Base-by-base conservation (phyloP, 2,329 filamentous ascomycete species). In the Daldinia eschscholtzii region DNA sequence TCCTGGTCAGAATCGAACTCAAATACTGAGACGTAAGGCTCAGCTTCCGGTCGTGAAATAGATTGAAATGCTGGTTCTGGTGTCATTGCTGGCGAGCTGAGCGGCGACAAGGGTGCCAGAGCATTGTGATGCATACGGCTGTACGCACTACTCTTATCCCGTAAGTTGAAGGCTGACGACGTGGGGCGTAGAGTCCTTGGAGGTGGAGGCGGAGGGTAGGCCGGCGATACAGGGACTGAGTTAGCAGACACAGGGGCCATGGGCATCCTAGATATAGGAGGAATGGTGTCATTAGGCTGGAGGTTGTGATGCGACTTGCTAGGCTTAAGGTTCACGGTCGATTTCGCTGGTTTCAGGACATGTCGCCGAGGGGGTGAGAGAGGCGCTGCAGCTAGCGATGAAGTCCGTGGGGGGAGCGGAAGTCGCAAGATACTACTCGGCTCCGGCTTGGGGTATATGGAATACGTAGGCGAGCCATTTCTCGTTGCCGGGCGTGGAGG, bases 1-100 rank as follows among this genome's bases (percentile, higher is more conserved):
- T 84, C 83, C 13, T 76, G 76, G 65, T 86, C 84, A 3, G 82
- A 82, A 72, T 86, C 84, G 13, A 80, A 72, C 48, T 86, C 85
- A 67, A 87, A 87, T 26, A 86, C 81, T 1, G 84, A 86, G 35
- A 81, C 74, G 42, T 76, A 76, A 5, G 65, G 71, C 48, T 76
- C 75, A 18, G 75, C 37, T 28, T 72, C 67, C 6, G 73, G 72
- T 2, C 53, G 68, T 61, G 48, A 74, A 70, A 35, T 3, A 10
- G 76, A 66, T 37, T 73, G 72, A 71, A 72, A 48, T 62, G 65
- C 63, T 63, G 69, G 59, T 42, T 50, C 65, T 35, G 70, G 53
- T 3, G 67, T 64, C 12, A 75, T 62, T 10, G 76, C 70, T 26
- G 70, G 71, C 20, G 71, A 62, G n/a, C 67, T 61, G 23, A 75